A percentile compares a stretch with the other conserved stretches of the same genome.
phyloP scores from a whole-genome alignment of 257 asterid species.

The Solanum paucissectum region DNA sequence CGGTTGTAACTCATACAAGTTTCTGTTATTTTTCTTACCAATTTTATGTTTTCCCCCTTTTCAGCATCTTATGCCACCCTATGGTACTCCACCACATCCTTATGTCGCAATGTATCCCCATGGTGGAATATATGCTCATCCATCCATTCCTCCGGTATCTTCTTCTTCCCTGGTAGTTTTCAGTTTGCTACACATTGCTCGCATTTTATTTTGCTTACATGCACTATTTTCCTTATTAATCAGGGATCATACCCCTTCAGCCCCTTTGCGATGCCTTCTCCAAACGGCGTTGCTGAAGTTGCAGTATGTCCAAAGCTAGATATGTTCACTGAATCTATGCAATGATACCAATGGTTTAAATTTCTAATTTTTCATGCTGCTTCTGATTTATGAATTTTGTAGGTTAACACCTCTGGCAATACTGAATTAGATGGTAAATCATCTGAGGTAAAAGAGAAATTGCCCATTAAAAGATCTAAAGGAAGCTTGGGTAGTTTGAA shows the following conservation, averaged over 20 bases:
- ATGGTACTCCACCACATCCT: slow-evolving; percentile 92
- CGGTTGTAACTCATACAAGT: neutral
- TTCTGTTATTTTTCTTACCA: neutral
- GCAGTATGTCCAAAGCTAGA: slow-evolving; percentile 40
- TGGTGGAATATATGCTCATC: slow-evolving; percentile 88
- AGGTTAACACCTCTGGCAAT: slow-evolving; percentile 50
- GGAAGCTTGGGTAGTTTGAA: slow-evolving; percentile 84
- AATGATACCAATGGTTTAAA: neutral
- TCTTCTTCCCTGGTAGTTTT: neutral
- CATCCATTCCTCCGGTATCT: slow-evolving; percentile 84
- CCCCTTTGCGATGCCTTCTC: slow-evolving; percentile 86
- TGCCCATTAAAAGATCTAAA: slow-evolving; percentile 88
- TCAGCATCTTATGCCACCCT: slow-evolving; percentile 95
- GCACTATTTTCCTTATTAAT: neutral
- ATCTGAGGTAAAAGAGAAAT: slow-evolving; percentile 70
- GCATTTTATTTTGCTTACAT: neutral
- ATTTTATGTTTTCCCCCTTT: neutral
- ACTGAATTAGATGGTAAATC: slow-evolving; percentile 66
- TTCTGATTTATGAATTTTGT: neutral
- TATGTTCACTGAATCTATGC: neutral
- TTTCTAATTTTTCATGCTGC: neutral
- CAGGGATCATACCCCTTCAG: slow-evolving; percentile 94
- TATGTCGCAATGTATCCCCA: slow-evolving; percentile 96
- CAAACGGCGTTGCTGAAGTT: slow-evolving; percentile 75
- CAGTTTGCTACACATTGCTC: neutral